phyloP scores from a whole-genome alignment of 306 rosid species.

The Pterocarpus macrocarpus region DNA sequence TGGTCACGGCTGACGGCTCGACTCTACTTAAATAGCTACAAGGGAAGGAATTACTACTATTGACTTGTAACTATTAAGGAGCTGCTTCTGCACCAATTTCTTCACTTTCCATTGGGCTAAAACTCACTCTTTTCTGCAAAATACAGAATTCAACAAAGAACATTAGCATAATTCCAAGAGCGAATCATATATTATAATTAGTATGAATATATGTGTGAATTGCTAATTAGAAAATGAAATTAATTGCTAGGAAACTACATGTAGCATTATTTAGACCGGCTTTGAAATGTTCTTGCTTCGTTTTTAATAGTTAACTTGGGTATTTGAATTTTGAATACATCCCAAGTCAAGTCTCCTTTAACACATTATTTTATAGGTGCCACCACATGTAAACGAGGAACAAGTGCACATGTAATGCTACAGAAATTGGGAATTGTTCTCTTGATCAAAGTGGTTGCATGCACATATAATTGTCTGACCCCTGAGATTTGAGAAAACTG shows the following conservation, averaged over 20 bases:
- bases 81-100: conserved; percentile 52
- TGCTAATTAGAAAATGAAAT: neutral
- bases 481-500: neutral
- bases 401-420: conserved; percentile 31
- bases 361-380: conserved; percentile 4
- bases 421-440: conserved; percentile 16
- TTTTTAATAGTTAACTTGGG: neutral
- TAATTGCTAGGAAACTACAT: conserved; percentile 8
- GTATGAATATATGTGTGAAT: neutral
- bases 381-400: neutral
- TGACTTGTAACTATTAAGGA: conserved; percentile 13
- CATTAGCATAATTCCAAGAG: neutral
- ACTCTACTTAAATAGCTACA: conserved; percentile 23
- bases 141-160: neutral
- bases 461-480: neutral
- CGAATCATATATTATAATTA: neutral
- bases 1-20: neutral
- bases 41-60: neutral
- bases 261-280: neutral
- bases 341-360: conserved; percentile 1
- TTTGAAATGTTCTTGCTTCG: neutral
- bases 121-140: conserved; percentile 80
- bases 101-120: conserved; percentile 59
- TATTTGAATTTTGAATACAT: conserved; percentile 9
- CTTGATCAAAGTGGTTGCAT: neutral